These are phyloP conservation scores for Trifolium subterraneum DNA, from an alignment of 306 rosid species.

Conservation along the genomic window DNA sequence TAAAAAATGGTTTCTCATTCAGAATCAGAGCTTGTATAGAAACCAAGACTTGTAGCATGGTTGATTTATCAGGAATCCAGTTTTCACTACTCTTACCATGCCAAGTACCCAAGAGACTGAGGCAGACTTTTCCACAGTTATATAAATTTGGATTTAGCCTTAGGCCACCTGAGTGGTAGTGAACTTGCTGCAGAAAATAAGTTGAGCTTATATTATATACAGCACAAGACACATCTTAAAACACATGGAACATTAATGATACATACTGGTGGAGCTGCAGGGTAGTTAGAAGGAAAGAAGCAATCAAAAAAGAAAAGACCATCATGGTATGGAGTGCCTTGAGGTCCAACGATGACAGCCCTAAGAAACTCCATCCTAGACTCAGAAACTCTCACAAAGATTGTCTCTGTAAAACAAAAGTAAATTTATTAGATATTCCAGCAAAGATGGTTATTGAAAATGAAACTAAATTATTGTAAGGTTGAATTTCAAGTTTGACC, in stretches of 20 bases:
- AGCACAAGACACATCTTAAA: constrained; percentile 24
- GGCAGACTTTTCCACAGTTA: constrained; percentile 78
- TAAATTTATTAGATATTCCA: constrained; percentile 37
- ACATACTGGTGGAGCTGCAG: constrained; percentile 75
- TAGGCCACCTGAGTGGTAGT: constrained; percentile 85
- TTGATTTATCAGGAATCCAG: constrained; percentile 74
- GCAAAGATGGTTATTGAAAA: constrained; percentile 27
- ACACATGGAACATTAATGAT: constrained; percentile 31
- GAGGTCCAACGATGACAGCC: constrained; percentile 77
- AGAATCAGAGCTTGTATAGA: constrained; percentile 84
- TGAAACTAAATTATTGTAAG: constrained; percentile 15
- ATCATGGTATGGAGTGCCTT: constrained; percentile 87
- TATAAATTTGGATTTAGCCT: constrained; percentile 84
- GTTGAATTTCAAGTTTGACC: constrained; percentile 24
- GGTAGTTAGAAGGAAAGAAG: constrained; percentile 64
- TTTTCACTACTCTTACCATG: constrained; percentile 63
- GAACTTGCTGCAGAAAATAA: constrained; percentile 63
- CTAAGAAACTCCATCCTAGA: constrained; percentile 79
- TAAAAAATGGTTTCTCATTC: constrained; percentile 75
- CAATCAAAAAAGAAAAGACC: constrained; percentile 88
- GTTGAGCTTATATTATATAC: constrained; percentile 28
- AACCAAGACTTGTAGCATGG: constrained; percentile 90
- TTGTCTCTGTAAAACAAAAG: constrained; percentile 56
- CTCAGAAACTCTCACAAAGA: constrained; percentile 78
- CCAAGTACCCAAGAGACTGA: constrained; percentile 89